Conservation (phyloP, 768 basidiomycete species). For the Sarcomyxa edulis region DNA sequence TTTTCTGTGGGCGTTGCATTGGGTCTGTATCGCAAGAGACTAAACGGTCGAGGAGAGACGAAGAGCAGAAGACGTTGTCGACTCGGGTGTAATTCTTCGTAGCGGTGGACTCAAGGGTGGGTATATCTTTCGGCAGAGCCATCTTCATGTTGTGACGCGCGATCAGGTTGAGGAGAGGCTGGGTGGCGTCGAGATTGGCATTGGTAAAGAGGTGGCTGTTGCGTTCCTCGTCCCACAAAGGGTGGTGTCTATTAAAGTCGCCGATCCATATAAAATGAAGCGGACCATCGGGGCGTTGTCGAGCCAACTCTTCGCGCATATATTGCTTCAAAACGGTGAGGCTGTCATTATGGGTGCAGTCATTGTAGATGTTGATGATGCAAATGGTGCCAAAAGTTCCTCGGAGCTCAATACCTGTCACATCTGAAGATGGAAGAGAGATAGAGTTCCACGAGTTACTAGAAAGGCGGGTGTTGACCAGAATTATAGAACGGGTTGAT, state of each 20-base stretch:
- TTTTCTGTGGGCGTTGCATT: slow-evolving; percentile 10
- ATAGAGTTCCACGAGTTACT: slow-evolving; percentile 15
- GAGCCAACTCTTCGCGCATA: no score
- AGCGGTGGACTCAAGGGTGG: slow-evolving; percentile 23
- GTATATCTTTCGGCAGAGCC: slow-evolving; percentile 24
- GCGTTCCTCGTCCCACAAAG: slow-evolving; percentile 27
- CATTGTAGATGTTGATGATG: slow-evolving; percentile 23
- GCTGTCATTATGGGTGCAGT: slow-evolving; percentile 8
- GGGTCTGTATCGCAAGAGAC: slow-evolving; percentile 20
- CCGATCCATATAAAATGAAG: slow-evolving; percentile 26
- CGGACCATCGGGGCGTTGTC: not conserved
- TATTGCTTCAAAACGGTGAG: not conserved
- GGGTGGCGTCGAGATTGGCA: slow-evolving; percentile 12
- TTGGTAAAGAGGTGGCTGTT: slow-evolving; percentile 30
- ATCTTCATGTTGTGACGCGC: slow-evolving; percentile 22
- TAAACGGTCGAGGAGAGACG: slow-evolving; percentile 11
- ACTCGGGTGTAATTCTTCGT: slow-evolving; percentile 29
- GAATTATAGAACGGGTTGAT: slow-evolving; percentile 12
- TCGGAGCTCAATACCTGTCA: slow-evolving; percentile 19
- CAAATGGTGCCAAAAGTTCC: slow-evolving; percentile 10
- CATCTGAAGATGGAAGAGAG: slow-evolving; percentile 14
- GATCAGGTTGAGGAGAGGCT: slow-evolving; percentile 21
- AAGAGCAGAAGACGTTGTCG: slow-evolving; percentile 38
- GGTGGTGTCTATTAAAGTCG: slow-evolving; percentile 38
- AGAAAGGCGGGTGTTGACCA: slow-evolving; percentile 14